Base-by-base conservation (phyloP, 1,139 yeast species). In the Suzukiozyma palmioleophila region DNA sequence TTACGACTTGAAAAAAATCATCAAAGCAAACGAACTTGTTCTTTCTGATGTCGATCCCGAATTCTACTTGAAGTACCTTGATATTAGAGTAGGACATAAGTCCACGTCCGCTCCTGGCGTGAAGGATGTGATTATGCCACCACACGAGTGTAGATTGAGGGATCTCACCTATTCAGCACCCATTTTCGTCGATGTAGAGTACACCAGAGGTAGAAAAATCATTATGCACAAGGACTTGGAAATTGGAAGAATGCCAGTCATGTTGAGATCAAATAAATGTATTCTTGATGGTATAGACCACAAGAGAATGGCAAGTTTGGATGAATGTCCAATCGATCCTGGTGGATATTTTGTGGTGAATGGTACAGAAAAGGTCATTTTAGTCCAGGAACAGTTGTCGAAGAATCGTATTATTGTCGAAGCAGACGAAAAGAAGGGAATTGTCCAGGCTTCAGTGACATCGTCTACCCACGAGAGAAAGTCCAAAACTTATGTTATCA, bases 341-440 rank as follows among this genome's bases (percentile, higher is more conserved):
- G 99, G 99, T 63, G 99, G 99, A 51, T 92, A 92, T 57, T 92
- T 92, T 53, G 84, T 92, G 53, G 97, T 92, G 35, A 92, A 92
- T 58, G 99, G 99, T 59, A 92, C 98, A 0, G 99, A 92, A 59
- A 92, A 92, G 60, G 99, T 92, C 36, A 94, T 92, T 47, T 75
- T 92, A 51, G 95, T 92, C 35, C 99, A 92, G 63, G 99, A 92
- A 63, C 99, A 92, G 69, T 73, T 92, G 58, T 84, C 96, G 39
- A 92, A 92, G 64, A 92, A 92, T 65, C 87, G 99, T 77, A 94
- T 92, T 56, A 89, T 92, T 57, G 98, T 92, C 10, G 99, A 92
- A 62, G 92, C 96, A 1, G 98, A 92, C 59, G 96, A 87, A 48
- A 88, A 89, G 61, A 94, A 94, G 63, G 86, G 82, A 6, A 83